Conservation (phyloP, 202 grass and related monocot genomes). For the Dendrocalamus latiflorus region DNA sequence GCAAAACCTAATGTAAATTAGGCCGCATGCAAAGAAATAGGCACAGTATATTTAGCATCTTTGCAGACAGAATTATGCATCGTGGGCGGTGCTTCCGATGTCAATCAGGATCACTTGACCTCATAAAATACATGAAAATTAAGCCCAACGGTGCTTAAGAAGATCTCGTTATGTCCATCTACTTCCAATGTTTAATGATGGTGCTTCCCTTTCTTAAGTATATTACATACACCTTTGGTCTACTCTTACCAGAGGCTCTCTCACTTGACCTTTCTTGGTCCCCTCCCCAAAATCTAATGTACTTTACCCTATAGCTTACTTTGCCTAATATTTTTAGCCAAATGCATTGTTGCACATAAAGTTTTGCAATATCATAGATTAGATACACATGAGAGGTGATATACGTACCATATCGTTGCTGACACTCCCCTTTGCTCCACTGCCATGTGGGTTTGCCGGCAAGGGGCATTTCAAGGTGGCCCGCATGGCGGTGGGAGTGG, state of each 20-base stretch:
- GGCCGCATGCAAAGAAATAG: neutral
- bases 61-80: neutral
- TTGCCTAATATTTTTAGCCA: neutral
- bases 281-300: conserved; percentile 29
- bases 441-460: neutral
- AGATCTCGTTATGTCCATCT: conserved; percentile 20
- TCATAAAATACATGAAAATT: neutral
- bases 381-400: neutral
- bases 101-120: neutral
- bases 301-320: neutral
- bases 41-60: neutral
- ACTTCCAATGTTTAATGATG: conserved; percentile 12
- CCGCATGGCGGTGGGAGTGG: neutral
- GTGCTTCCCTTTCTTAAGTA: neutral
- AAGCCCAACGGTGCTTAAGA: neutral
- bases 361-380: neutral
- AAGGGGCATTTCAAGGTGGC: too few relatives aligned
- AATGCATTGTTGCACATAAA: neutral
- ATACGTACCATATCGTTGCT: neutral
- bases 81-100: neutral
- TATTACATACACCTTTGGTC: too few relatives aligned
- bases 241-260: too few relatives aligned
- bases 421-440: neutral
- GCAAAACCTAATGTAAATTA: neutral
- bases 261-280: too few relatives aligned